Percentiles rank a stretch among this genome's conserved stretches.
phyloP scores from a whole-genome alignment of 352 stramenopile species.

The Lagenidium sp. region DNA sequence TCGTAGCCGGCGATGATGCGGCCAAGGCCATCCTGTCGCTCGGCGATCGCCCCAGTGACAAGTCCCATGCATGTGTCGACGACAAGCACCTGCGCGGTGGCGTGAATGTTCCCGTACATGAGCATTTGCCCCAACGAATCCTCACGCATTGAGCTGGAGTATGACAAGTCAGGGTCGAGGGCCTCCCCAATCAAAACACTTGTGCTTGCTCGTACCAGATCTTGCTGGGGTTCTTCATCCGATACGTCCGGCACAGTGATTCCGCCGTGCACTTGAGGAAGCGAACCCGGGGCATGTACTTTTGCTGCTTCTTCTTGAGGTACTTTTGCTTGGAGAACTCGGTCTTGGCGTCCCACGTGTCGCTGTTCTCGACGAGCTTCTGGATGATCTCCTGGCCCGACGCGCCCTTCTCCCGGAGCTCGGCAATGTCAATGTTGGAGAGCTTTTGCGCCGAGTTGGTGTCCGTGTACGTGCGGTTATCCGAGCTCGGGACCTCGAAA shows the following conservation, averaged over 20 bases:
- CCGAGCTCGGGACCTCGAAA: constrained; percentile 55
- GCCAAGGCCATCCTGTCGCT: constrained; percentile 63
- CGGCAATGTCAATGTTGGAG: constrained; percentile 52
- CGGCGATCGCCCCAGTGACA: constrained; percentile 82
- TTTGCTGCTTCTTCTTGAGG: constrained; percentile 93
- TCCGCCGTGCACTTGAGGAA: constrained; percentile 84
- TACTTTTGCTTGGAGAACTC: constrained; percentile 97
- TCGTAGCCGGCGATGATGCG: constrained; percentile 67
- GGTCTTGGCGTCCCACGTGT: constrained; percentile 92
- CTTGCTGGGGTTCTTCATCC: constrained; percentile 84
- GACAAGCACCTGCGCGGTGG: constrained; percentile 83
- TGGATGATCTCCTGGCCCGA: constrained; percentile 86
- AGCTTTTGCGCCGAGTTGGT: constrained; percentile 83
- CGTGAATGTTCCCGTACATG: constrained; percentile 89
- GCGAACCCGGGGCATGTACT: constrained; percentile 84
- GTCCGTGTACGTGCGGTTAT: constrained; percentile 81
- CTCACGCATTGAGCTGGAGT: constrained; percentile 67
- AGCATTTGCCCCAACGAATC: constrained; percentile 93
- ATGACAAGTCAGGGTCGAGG: not conserved
- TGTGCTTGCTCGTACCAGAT: constrained; percentile 47
- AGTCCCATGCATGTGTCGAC: constrained; percentile 92
- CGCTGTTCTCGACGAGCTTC: constrained; percentile 91
- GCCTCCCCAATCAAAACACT: not conserved
- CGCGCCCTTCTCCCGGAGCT: constrained; percentile 55
- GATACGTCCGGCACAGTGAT: constrained; percentile 86